Base-by-base conservation (phyloP, 306 rosid genomes). In the Rosa chinensis region DNA sequence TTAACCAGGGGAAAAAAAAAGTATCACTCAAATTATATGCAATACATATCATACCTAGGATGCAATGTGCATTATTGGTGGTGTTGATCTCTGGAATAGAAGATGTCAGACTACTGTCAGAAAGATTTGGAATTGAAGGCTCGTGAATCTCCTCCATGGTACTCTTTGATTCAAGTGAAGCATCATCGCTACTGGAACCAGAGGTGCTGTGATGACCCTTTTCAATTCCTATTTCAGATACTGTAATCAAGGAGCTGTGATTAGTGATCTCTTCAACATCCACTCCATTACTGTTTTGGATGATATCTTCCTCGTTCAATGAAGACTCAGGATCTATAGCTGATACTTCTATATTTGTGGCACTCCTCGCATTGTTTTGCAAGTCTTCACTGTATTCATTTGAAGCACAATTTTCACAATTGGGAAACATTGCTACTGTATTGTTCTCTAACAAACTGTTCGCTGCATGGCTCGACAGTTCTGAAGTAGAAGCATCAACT, bases 31-130 rank as follows among this genome's bases (percentile, higher is more conserved):
- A 59, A 79, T 61, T 28, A 40, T 77, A 74, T 50, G 48, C 52
- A 70, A 81, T 44, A 77, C 10, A 70, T 80, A 81, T 44, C 85
- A 43, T 91, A 93, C 98, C 98, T 76, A 84, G 66, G 70, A 84
- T 75, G 81, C 80, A 88, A 75, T 67, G 76, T 39, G 86, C 77
- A 72, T 70, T 63, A 70, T 86, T 89, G 11, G 86, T 68, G 78
- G 85, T 78, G 78, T 73, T 87, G 75, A 82, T 44, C 64, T 86
- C 90, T 48, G 85, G 66, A 84, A 66, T 75, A 69, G 91, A 81
- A 84, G 87, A 61, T 59, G 78, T 80, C 73, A 79, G 61, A 83
- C 86, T 83, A 77, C 78, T 83, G 55, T 80, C 85, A 14, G 88
- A 74, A 80, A 85, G 82, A 73, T 64, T 76, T 39, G 45, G 81